Evolutionary conservation across 306 rosid species (phyloP).

Genomic region (Sesbania bispinosa): DNA sequence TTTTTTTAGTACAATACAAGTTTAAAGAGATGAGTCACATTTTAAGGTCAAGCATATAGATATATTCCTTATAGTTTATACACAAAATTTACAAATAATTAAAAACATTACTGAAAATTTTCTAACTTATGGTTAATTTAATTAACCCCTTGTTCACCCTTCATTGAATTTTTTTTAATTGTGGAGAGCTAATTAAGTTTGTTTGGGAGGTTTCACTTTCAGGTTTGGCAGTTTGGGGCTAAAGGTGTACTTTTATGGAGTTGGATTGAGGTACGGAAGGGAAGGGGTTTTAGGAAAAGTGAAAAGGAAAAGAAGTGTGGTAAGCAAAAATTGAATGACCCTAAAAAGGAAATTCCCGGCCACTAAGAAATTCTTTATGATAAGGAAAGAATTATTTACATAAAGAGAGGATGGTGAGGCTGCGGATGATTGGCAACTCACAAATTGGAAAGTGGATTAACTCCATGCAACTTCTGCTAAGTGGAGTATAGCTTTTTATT

Average conservation of each 20-base stretch:
- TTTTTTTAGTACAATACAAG: too few species aligned
- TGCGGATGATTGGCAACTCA: slow-evolving; percentile 43
- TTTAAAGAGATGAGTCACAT: too few species aligned
- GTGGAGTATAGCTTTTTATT: slow-evolving; percentile 71
- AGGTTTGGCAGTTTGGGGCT: neutral
- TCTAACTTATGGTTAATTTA: too few species aligned
- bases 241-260: slow-evolving; percentile 30
- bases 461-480: slow-evolving; percentile 69
- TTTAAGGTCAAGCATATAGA: too few species aligned
- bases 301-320: neutral
- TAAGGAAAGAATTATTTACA: slow-evolving; percentile 51
- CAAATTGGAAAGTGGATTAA: slow-evolving; percentile 39
- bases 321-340: slow-evolving; percentile 35
- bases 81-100: too few species aligned
- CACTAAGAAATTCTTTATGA: slow-evolving; percentile 75
- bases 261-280: slow-evolving; percentile 28
- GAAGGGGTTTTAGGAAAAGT: slow-evolving; percentile 7
- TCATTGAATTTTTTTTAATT: neutral
- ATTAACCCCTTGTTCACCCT: neutral
- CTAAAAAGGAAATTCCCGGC: slow-evolving; percentile 91
- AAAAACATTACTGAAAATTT: too few species aligned
- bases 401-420: slow-evolving; percentile 18
- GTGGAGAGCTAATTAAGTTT: neutral
- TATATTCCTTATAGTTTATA: too few species aligned
- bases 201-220: slow-evolving; percentile 9